These are phyloP conservation scores for Arthrobotrys pseudoclavata DNA, from an alignment of 2,329 filamentous ascomycete genomes.

Conservation along the genomic window DNA sequence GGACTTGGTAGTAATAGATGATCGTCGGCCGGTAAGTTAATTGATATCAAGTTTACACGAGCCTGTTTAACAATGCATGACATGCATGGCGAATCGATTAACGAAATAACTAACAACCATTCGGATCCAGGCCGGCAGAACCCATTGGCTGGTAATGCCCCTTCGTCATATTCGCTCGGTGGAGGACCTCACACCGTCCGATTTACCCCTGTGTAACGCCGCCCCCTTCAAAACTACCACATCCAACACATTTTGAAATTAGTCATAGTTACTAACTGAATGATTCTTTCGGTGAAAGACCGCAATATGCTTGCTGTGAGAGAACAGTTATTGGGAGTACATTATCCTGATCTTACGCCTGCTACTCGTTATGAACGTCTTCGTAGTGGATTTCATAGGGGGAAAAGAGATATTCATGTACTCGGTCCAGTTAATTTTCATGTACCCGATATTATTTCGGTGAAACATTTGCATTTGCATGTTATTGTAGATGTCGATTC, in stretches of 20 bases:
- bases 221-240: constrained; percentile 12
- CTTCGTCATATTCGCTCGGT: constrained; percentile 52
- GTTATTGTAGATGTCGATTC: constrained; percentile 46
- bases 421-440: constrained; percentile 19
- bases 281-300: constrained; percentile 9
- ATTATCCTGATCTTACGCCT: constrained; percentile 44
- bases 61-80: not conserved
- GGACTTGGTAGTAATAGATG: constrained; percentile 50
- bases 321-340: constrained; percentile 32
- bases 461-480: constrained; percentile 52
- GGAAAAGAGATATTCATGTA: constrained; percentile 29
- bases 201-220: constrained; percentile 57
- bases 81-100: not conserved
- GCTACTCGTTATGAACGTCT: constrained; percentile 19
- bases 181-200: constrained; percentile 38
- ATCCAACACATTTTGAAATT: constrained; percentile 44
- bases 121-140: constrained; percentile 36
- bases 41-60: not conserved
- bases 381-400: constrained; percentile 47
- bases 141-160: constrained; percentile 56
- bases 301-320: constrained; percentile 52
- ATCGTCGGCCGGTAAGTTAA: constrained; percentile 37
- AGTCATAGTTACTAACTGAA: not conserved
- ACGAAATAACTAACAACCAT: not conserved
- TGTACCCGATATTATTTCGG: constrained; percentile 48